Conservation (phyloP, 2,329 filamentous ascomycete genomes). For the Pseudogymnoascus sp. region DNA sequence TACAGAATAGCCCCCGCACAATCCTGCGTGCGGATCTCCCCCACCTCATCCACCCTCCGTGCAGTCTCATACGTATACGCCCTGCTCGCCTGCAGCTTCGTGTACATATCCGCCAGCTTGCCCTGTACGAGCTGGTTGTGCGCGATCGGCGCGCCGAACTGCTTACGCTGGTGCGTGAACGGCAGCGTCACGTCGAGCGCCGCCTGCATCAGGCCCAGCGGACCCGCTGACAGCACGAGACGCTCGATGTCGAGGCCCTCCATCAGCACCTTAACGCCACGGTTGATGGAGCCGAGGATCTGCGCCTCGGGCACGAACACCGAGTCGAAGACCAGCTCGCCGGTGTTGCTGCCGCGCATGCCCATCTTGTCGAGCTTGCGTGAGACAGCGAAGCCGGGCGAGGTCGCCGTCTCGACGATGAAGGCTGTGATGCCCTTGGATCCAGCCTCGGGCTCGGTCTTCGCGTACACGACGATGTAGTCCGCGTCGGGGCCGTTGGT, state of each 20-base stretch:
- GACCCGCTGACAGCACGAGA: constrained; percentile 83
- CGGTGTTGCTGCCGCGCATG: constrained; percentile 95
- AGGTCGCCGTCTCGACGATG: constrained; percentile 63
- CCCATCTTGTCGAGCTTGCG: constrained; percentile 96
- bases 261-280: constrained; percentile 88
- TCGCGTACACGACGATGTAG: constrained; percentile 91
- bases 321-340: constrained; percentile 83
- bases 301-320: constrained; percentile 84
- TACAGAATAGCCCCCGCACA: constrained; percentile 93
- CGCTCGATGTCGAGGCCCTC: constrained; percentile 91
- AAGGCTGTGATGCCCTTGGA: constrained; percentile 95
- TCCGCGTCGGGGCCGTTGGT: constrained; percentile 97
- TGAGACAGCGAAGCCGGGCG: constrained; percentile 72
- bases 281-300: constrained; percentile 72
- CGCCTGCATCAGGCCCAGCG: constrained; percentile 91
- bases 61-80: constrained; percentile 86
- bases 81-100: constrained; percentile 76
- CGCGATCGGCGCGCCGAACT: constrained; percentile 81
- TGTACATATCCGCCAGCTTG: constrained; percentile 95
- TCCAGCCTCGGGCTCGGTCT: constrained; percentile 72
- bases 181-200: constrained; percentile 79
- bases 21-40: constrained; percentile 73
- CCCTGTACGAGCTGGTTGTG: constrained; percentile 92
- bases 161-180: constrained; percentile 81
- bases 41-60: constrained; percentile 68